Conservation (phyloP, 257 asterid genomes). For the Rauvolfia tetraphylla region DNA sequence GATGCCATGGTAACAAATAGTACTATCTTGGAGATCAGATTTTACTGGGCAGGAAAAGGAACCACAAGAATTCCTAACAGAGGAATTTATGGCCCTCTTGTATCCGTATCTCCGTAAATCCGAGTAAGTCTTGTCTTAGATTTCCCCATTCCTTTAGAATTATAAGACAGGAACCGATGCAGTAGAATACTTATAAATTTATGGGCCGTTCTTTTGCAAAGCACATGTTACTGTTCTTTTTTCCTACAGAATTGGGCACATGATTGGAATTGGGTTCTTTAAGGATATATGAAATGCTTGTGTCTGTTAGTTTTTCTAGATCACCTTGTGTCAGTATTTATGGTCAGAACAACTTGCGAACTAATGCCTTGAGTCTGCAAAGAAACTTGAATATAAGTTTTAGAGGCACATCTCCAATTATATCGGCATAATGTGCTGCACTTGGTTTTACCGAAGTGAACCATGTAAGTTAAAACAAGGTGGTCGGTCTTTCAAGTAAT, state of each 20-base stretch:
- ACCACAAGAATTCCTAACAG: slow-evolving; percentile 65
- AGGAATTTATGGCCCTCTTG: slow-evolving; percentile 79
- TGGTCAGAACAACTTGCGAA: not conserved
- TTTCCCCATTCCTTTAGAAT: not conserved
- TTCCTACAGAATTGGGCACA: not conserved
- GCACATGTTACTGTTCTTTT: not conserved
- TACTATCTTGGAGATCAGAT: slow-evolving; percentile 61
- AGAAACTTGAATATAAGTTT: not conserved
- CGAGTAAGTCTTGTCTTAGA: slow-evolving; percentile 42
- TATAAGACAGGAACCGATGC: not conserved
- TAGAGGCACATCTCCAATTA: not conserved
- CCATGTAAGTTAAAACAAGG: too few species aligned
- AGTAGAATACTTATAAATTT: not conserved
- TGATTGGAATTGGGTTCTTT: not conserved
- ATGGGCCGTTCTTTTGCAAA: not conserved
- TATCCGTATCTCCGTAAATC: slow-evolving; percentile 76
- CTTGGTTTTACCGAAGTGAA: not conserved
- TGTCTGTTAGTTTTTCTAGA: too few species aligned
- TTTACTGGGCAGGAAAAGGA: slow-evolving; percentile 87
- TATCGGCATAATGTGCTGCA: not conserved
- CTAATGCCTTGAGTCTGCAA: not conserved
- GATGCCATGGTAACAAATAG: slow-evolving; percentile 52
- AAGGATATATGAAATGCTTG: not conserved
- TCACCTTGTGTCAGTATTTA: not conserved
- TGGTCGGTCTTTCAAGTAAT: not conserved